Conservation (phyloP, 768 basidiomycete genomes). For the Calocybe cyanea region DNA sequence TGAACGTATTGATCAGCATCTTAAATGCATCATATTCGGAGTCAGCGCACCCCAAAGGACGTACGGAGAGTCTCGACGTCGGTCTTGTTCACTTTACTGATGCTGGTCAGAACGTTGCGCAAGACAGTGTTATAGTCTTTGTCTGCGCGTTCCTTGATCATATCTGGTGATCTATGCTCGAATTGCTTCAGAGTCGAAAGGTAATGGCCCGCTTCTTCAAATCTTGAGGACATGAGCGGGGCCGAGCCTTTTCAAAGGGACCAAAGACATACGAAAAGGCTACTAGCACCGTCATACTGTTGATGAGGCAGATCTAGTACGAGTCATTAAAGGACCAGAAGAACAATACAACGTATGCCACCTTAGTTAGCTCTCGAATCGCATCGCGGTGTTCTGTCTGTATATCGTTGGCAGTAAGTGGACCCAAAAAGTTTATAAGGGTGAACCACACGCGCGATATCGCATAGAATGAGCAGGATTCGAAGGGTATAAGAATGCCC, state of each 20-base stretch:
- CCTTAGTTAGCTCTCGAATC: slow-evolving; percentile 91
- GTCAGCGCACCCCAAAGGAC: slow-evolving; percentile 79
- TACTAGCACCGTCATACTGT: slow-evolving; percentile 88
- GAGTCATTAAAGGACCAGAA: too few relatives aligned
- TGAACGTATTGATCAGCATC: slow-evolving; percentile 24
- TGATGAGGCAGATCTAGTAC: slow-evolving; percentile 75
- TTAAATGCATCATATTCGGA: neutral
- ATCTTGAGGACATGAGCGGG: slow-evolving; percentile 36
- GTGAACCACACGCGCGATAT: slow-evolving; percentile 57
- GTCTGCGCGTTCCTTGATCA: slow-evolving; percentile 93
- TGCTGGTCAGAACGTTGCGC: slow-evolving; percentile 78
- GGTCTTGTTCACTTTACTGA: slow-evolving; percentile 95
- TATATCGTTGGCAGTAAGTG: neutral
- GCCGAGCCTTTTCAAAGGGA: slow-evolving; percentile 1
- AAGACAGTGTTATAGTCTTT: slow-evolving; percentile 83
- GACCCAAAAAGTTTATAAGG: neutral
- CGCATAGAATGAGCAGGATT: slow-evolving; percentile 85
- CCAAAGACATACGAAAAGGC: slow-evolving; percentile 72
- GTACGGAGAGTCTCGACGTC: slow-evolving; percentile 91
- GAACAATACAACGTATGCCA: slow-evolving; percentile 16
- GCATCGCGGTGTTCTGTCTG: slow-evolving; percentile 89
- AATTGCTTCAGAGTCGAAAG: slow-evolving; percentile 89
- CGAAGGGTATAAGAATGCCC: slow-evolving; percentile 78
- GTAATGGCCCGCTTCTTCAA: slow-evolving; percentile 91
- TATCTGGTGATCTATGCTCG: slow-evolving; percentile 88